Conservation (phyloP, 108 stramenopile species). For the Discostella pseudostelligera region DNA sequence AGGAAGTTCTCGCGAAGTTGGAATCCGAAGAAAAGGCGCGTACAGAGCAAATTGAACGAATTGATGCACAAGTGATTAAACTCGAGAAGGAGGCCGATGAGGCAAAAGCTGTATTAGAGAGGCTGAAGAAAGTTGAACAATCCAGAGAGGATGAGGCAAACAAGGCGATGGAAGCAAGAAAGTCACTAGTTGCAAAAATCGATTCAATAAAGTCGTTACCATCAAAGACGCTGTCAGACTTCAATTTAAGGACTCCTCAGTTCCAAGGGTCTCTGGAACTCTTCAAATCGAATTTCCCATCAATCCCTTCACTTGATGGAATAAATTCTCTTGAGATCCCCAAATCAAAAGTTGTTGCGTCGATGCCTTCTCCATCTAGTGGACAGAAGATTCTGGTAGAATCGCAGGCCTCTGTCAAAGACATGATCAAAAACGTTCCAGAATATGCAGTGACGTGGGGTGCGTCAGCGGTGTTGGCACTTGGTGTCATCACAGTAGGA, state of each 20-base stretch:
- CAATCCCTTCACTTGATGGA: conserved; percentile 2
- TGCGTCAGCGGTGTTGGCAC: conserved; percentile 1
- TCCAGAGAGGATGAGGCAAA: conserved; percentile 6
- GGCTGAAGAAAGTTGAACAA: not conserved
- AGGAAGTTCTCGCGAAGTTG: conserved; percentile 1
- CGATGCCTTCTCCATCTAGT: not conserved
- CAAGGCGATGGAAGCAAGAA: conserved; percentile 4
- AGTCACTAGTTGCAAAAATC: conserved; percentile 1
- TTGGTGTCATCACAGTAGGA: not conserved
- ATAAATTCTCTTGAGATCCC: not conserved
- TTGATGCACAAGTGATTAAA: conserved; percentile 7
- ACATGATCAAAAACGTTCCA: not conserved
- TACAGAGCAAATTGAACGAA: not conserved
- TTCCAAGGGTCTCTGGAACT: not conserved
- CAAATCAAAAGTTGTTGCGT: not conserved
- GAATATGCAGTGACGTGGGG: not conserved
- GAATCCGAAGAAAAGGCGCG: conserved; percentile 5
- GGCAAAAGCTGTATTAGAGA: not conserved
- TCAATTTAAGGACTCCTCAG: conserved; percentile 2
- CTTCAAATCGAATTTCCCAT: not conserved
- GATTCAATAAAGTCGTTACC: conserved; percentile 6
- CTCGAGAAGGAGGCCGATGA: conserved; percentile 1
- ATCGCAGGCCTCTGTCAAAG: not conserved
- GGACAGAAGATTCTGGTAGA: not conserved
- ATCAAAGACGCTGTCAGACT: conserved; percentile 1